phyloP scores from a whole-genome alignment of 179 eudicot species.

The Heliamphora ciliata region DNA sequence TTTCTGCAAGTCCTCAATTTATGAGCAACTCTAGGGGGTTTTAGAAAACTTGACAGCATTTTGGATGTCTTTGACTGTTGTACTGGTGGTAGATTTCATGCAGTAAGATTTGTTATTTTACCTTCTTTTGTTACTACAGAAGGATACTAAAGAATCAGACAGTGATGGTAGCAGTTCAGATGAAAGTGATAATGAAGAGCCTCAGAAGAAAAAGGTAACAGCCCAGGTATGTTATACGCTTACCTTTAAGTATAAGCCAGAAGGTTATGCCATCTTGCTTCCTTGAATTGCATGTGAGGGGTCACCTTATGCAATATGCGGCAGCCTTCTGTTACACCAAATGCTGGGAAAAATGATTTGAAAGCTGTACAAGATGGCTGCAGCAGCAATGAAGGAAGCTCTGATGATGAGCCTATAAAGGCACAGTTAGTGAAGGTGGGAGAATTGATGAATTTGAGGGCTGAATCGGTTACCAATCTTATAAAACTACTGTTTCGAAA shows the following conservation, averaged over 20 bases:
- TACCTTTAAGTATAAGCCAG: too few species aligned
- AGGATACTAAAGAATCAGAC: neutral
- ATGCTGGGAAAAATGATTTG: conserved; percentile 10
- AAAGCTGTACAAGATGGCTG: conserved; percentile 16
- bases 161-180: conserved; percentile 23
- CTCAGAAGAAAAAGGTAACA: conserved; percentile 26
- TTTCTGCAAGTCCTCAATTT: neutral
- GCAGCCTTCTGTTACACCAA: conserved; percentile 7
- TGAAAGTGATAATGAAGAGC: conserved; percentile 26
- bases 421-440: conserved; percentile 21
- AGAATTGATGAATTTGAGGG: neutral
- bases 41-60: neutral
- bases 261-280: too few species aligned
- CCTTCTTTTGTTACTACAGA: neutral
- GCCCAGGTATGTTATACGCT: conserved; percentile 6
- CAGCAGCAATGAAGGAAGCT: conserved; percentile 29
- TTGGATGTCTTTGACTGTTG: neutral
- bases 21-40: neutral
- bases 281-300: too few species aligned
- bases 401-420: conserved; percentile 27
- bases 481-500: too few species aligned
- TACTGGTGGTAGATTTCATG: neutral
- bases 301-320: neutral
- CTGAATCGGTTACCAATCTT: neutral
- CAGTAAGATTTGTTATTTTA: neutral